A percentile compares a stretch with the other conserved stretches of the same genome.
Conservation (phyloP, 306 rosid genomes). For the Gillenia trifoliata region DNA sequence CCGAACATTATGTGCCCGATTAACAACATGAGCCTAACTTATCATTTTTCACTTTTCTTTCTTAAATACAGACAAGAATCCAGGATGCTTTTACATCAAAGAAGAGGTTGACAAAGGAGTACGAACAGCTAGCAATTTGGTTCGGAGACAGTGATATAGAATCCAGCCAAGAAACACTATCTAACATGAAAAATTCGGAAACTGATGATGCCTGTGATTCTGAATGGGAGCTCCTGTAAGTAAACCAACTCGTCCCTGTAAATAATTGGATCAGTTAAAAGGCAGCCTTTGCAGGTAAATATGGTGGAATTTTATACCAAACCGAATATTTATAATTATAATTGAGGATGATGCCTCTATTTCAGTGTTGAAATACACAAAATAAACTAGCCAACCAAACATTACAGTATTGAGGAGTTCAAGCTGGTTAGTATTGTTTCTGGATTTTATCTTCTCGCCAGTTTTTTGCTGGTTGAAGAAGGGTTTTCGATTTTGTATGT, state of each 20-base stretch:
- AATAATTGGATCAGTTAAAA: constrained; percentile 18
- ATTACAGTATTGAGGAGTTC: background rate
- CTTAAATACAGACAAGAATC: constrained; percentile 49
- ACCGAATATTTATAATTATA: background rate
- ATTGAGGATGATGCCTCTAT: background rate
- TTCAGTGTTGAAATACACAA: background rate
- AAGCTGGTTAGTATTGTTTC: background rate
- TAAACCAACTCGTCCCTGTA: constrained; percentile 21
- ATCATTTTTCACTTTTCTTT: background rate
- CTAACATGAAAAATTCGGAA: constrained; percentile 17
- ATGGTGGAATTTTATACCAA: background rate
- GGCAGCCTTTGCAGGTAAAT: background rate
- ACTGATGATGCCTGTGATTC: constrained; percentile 43
- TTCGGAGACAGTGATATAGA: constrained; percentile 57
- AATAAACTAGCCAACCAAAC: constrained; percentile 6
- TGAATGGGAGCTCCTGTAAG: constrained; percentile 82
- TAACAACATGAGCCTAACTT: background rate
- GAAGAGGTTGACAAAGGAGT: constrained; percentile 74
- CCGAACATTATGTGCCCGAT: background rate
- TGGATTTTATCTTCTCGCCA: background rate
- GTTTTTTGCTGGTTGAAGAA: background rate
- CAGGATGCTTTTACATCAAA: constrained; percentile 64
- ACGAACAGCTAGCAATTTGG: constrained; percentile 85
- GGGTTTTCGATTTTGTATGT: background rate
- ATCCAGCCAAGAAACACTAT: constrained; percentile 22